These are phyloP conservation scores for Thalassia testudinum DNA, from an alignment of 116 monocot species.

Conservation along the genomic window DNA sequence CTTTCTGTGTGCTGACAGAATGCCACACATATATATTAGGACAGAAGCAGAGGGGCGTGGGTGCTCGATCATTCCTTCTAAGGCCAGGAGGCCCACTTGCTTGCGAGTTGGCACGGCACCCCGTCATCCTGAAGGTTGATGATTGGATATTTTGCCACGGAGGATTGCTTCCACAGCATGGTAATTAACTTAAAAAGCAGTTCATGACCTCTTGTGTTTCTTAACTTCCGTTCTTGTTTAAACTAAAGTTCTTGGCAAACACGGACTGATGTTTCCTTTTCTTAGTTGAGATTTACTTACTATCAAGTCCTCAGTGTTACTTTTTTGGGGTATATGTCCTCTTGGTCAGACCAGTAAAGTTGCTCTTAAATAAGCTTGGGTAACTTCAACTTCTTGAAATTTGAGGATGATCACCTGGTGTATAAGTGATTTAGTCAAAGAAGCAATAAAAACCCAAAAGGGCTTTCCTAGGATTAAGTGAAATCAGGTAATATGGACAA, in stretches of 20 bases:
- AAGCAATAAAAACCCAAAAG: too few relatives aligned
- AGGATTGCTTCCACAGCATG: constrained; percentile 95
- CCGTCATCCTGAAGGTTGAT: constrained; percentile 59
- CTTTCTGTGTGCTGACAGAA: constrained; percentile 39
- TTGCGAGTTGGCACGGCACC: constrained; percentile 58
- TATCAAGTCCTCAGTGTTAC: too few relatives aligned
- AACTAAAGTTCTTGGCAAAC: neutral
- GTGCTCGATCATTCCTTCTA: constrained; percentile 76
- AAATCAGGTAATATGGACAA: too few relatives aligned
- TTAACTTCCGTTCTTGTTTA: neutral
- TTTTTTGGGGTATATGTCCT: too few relatives aligned
- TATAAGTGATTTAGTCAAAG: too few relatives aligned
- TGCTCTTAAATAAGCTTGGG: too few relatives aligned
- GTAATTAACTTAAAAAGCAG: constrained; percentile 29
- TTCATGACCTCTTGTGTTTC: too few relatives aligned
- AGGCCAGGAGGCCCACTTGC: constrained; percentile 65
- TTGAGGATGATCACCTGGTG: too few relatives aligned
- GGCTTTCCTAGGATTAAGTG: too few relatives aligned
- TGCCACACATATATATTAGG: constrained; percentile 58
- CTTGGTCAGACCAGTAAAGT: too few relatives aligned
- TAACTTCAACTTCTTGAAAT: too few relatives aligned
- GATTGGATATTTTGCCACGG: constrained; percentile 98
- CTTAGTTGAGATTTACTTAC: neutral
- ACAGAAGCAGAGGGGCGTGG: constrained; percentile 76
- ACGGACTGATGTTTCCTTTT: neutral